Evolutionary conservation across 441 rosid genomes (phyloP).

Genomic region (Adansonia madagascariensis): DNA sequence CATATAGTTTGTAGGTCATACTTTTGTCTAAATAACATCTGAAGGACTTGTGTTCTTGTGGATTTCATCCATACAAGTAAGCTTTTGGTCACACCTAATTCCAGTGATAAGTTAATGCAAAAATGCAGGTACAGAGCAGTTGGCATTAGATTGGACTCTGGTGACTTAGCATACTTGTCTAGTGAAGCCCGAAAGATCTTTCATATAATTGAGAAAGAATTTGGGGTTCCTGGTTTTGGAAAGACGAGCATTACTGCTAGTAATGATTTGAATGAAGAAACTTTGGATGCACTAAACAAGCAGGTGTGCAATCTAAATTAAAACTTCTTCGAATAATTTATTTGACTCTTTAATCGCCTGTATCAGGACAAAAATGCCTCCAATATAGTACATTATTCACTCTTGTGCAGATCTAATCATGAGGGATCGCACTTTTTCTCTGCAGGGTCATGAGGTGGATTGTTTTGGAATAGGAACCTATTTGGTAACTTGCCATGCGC

Average conservation of each 20-base stretch:
- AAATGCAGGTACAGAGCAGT: slow-evolving; percentile 72
- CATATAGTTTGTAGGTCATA: slow-evolving; percentile 14
- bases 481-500: slow-evolving; percentile 88
- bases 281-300: slow-evolving; percentile 89
- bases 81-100: slow-evolving; percentile 22
- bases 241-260: slow-evolving; percentile 80
- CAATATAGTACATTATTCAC: neutral
- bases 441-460: slow-evolving; percentile 93
- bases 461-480: slow-evolving; percentile 90
- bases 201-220: slow-evolving; percentile 61
- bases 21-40: neutral
- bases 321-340: slow-evolving; percentile 1
- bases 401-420: slow-evolving; percentile 14
- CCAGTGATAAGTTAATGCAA: slow-evolving; percentile 32
- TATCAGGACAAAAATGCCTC: neutral
- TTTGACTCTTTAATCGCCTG: neutral
- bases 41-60: slow-evolving; percentile 5
- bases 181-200: slow-evolving; percentile 76
- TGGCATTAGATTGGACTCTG: slow-evolving; percentile 94
- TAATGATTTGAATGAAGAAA: slow-evolving; percentile 96
- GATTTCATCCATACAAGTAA: neutral
- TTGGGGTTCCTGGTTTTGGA: slow-evolving; percentile 68
- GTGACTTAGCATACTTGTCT: slow-evolving; percentile 88
- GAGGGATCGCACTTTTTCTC: slow-evolving; percentile 11
- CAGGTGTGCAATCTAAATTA: slow-evolving; percentile 55